Evolutionary conservation across 306 rosid species (phyloP), one percentile per base, ranked within the genome.

Genomic region (Betula pendula): DNA sequence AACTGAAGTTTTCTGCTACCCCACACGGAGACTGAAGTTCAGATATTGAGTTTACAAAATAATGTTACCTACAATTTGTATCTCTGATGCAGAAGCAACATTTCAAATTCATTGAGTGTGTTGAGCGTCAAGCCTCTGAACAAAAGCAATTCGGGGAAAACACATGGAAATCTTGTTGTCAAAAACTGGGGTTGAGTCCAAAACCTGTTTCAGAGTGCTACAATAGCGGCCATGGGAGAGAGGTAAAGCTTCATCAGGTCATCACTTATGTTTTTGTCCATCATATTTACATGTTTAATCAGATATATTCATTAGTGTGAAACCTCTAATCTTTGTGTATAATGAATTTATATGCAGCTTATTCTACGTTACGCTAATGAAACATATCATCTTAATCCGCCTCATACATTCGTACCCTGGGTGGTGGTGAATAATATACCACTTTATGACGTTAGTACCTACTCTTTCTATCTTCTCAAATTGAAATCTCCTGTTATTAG

Each of bases 371-470:
- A 43, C 16, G 33, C 72, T 68, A 6, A 42, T 13, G 52, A 68
- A 68, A 68, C 72, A 6, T 16, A 43, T 16, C 50, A 24, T 16
- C 70, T 65, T 8, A 33, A 65, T 17, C 70, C 15, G 0, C 27
- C 48, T 42, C 72, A 68, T 68, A 44, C 7, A n/a, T 68, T 2
- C 12, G 72, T 68, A 40, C 53, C 52, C 4, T 68, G 53, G 53
- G 51, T 43, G 72, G 8, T 68, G 31, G 16, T 43, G 7, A 22
- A 43, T 22, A 45, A 45, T 13, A 8, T 40, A 2, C 53, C 72
- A 68, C 2, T n/a, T 9, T 11, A 22, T 6, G 29, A 40, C 5
- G 72, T 68, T 31, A 68, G 53, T 7, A n/a, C 22, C 27, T 33
- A 8, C 0, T 9, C 27, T 68, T 27, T 68, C 72, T 68, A 0